Conservation (phyloP, 2,329 filamentous ascomycete genomes). For the Hymenoscyphus albidus region DNA sequence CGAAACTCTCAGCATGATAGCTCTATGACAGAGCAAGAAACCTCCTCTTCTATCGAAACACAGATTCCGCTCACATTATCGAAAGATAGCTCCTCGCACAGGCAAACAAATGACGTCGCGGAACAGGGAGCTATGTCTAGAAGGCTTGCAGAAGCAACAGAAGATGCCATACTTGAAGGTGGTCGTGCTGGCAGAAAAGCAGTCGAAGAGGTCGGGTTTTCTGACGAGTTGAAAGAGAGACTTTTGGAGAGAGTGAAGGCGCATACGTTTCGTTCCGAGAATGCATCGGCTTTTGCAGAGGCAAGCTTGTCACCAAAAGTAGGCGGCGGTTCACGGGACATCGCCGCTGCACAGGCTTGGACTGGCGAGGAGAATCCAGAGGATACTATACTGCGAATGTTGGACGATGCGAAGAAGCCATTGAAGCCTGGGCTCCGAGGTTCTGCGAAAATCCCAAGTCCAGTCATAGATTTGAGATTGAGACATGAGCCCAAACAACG, state of each 20-base stretch:
- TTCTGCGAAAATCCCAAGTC: conserved; percentile 41
- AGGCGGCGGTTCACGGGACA: conserved; percentile 63
- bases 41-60: conserved; percentile 16
- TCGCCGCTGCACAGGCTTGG: conserved; percentile 70
- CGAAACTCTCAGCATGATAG: conserved; percentile 17
- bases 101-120: conserved; percentile 11
- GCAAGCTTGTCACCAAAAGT: conserved; percentile 52
- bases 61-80: neutral
- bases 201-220: conserved; percentile 60
- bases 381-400: conserved; percentile 79
- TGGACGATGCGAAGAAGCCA: conserved; percentile 74
- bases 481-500: conserved; percentile 39
- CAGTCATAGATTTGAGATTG: conserved; percentile 51
- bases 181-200: conserved; percentile 57
- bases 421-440: conserved; percentile 50
- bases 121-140: conserved; percentile 45
- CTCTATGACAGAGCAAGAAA: conserved; percentile 15
- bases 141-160: conserved; percentile 58
- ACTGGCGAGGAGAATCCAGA: conserved; percentile 69
- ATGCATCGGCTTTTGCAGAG: conserved; percentile 47
- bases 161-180: conserved; percentile 56
- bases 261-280: conserved; percentile 49
- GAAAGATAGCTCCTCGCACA: neutral
- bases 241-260: conserved; percentile 55
- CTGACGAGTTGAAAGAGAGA: conserved; percentile 56